Percentiles rank a stretch among this genome's conserved stretches.
Conservation (phyloP, 1,284 basidiomycete species). For the Ceratobasidium papillatum region DNA sequence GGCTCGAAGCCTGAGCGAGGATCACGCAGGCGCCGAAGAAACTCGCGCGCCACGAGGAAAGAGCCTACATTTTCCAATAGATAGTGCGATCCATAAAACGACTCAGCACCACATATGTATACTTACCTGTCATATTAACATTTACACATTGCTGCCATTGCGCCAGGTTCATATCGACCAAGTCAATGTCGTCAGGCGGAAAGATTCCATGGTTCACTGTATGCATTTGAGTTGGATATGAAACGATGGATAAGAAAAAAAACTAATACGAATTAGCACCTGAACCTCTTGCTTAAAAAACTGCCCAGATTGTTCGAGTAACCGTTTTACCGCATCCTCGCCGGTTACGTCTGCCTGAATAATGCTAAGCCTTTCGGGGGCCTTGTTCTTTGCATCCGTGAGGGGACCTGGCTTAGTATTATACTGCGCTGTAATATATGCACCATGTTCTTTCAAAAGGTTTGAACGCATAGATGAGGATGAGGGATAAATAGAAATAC, state of each 20-base stretch:
- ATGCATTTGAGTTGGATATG: background rate
- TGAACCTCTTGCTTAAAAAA: constrained; percentile 14
- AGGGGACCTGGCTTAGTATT: constrained; percentile 46
- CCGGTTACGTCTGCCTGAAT: constrained; percentile 48
- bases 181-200: constrained; percentile 43
- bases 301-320: constrained; percentile 46
- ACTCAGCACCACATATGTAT: background rate
- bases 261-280: constrained; percentile 4
- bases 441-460: constrained; percentile 45
- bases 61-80: constrained; percentile 36
- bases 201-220: constrained; percentile 52
- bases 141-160: constrained; percentile 50
- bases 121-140: constrained; percentile 49
- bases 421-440: constrained; percentile 51
- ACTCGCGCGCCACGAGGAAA: constrained; percentile 50
- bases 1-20: constrained; percentile 31
- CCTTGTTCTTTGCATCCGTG: constrained; percentile 31
- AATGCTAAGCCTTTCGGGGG: constrained; percentile 22
- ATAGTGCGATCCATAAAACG: background rate
- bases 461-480: background rate
- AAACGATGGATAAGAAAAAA: background rate
- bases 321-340: constrained; percentile 47
- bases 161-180: constrained; percentile 48
- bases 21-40: constrained; percentile 47
- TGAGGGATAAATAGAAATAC: too few species aligned